Evolutionary conservation across 305 asterid genomes (phyloP), one percentile per base, ranked within the genome.

Genomic region (Stenogyne calaminthoides): DNA sequence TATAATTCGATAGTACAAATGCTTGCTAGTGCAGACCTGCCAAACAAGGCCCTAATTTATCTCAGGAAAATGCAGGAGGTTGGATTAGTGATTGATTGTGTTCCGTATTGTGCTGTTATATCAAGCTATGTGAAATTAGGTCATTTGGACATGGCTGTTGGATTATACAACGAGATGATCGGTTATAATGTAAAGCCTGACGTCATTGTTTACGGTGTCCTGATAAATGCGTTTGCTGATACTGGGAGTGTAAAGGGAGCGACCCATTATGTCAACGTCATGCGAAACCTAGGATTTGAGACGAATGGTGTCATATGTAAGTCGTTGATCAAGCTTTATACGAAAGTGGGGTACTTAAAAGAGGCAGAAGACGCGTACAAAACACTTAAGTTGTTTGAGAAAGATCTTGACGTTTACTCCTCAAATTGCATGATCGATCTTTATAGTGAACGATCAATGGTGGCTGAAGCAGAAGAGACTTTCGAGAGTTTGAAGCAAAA

Each of bases 381-480:
- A 51, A 62, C 66, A 61, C 94, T 90, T 37, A 85, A 80, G 64
- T 82, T 82, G 1, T 72, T 86, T 7, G 88, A 85, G 72, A 59
- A 19, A 7, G 90, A 82, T 20, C 79, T 85, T 0, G 96, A 95
- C 72, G 83, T 82, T 16, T 95, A 83, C 87, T 83, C 98, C 58
- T 92, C 96, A 9, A 92, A 92, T 54, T 95, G 99, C 77, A 95
- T 95, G 97, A 88, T 95, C 20, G 96, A 92, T 84, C 87, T 95
- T 58, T 95, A 90, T 58, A 85, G 94, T 9, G 88, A 86, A 78
- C 84, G 91, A 9, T 95, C 96, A n/a, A 88, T 95, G 97, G 81
- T 88, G 39, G 61, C 72, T 5, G 89, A 85, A 76, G 97, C 99
- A 0, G 98, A 92, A 79, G 84, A 78, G 81, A 79, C 86, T 44